phyloP scores from a whole-genome alignment of 2,329 filamentous ascomycete species.

The Golovinomyces cichoracearum region DNA sequence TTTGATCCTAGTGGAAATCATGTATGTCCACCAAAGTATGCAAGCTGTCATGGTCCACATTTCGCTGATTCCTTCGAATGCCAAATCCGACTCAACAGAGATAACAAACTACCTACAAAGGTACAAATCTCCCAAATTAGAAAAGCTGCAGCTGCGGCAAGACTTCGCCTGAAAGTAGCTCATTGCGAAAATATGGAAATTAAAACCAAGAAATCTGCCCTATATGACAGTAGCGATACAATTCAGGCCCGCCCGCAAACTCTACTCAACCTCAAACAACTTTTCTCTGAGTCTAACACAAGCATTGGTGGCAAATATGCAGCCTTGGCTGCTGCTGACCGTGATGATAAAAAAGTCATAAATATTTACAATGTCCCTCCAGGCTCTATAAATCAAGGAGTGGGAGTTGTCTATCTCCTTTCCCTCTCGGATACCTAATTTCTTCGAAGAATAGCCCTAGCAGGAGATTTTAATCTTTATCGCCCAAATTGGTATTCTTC shows the following conservation, averaged over 20 bases:
- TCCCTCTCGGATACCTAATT: constrained; percentile 6
- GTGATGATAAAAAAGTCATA: too few species aligned
- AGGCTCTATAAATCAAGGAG: too few species aligned
- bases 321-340: too few species aligned
- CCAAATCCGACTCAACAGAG: not conserved
- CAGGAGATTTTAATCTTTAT: not conserved
- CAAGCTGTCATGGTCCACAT: not conserved
- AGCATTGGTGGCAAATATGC: too few species aligned
- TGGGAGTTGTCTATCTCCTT: too few species aligned
- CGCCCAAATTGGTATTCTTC: not conserved
- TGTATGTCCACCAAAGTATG: not conserved
- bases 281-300: too few species aligned
- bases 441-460: constrained; percentile 1
- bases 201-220: not conserved
- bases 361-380: too few species aligned
- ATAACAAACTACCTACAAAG: not conserved
- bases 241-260: too few species aligned
- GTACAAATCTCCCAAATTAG: not conserved
- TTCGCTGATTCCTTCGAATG: not conserved
- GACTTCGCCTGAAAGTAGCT: not conserved
- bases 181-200: not conserved
- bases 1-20: not conserved
- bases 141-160: not conserved
- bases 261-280: too few species aligned
- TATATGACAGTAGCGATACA: not conserved